A percentile compares a stretch with the other conserved stretches of the same genome.
These are phyloP conservation scores for Sonneratia caseolaris DNA, from an alignment of 345 rosid species.

Conservation along the genomic window DNA sequence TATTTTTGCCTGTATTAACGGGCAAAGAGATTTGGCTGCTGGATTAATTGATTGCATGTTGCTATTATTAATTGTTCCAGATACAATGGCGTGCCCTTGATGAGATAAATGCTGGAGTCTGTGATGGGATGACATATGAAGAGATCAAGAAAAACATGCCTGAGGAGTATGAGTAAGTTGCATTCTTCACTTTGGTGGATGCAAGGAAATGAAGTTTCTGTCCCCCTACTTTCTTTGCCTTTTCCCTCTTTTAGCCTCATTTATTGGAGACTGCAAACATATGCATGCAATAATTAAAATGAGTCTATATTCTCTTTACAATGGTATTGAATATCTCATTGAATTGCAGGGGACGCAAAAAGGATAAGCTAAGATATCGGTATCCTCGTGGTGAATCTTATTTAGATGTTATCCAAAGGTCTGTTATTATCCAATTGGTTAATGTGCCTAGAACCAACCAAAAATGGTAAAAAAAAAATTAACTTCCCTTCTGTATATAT, in stretches of 20 bases:
- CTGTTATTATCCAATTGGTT: not conserved
- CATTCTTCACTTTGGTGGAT: not conserved
- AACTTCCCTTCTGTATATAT: not conserved
- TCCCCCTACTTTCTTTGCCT: not conserved
- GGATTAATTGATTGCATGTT: not conserved
- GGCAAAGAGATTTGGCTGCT: not conserved
- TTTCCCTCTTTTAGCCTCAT: not conserved
- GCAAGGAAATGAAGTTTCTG: not conserved
- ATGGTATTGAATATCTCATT: not conserved
- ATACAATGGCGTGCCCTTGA: constrained; percentile 99
- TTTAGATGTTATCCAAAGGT: constrained; percentile 99
- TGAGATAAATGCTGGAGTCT: constrained; percentile 97
- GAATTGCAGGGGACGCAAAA: constrained; percentile 54
- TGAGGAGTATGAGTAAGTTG: constrained; percentile 88
- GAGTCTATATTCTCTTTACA: not conserved
- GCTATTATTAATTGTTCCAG: constrained; percentile 23
- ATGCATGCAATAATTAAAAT: not conserved
- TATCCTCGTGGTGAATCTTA: constrained; percentile 99
- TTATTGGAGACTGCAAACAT: not conserved
- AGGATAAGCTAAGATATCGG: constrained; percentile 88
- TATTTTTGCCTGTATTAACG: not conserved
- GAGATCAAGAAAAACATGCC: constrained; percentile 90
- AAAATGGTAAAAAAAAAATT: not conserved
- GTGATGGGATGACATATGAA: constrained; percentile 99
- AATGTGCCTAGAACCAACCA: not conserved